phyloP scores from a whole-genome alignment of 371 early-diverging fungal species.

The Rhizopus stolonifer region DNA sequence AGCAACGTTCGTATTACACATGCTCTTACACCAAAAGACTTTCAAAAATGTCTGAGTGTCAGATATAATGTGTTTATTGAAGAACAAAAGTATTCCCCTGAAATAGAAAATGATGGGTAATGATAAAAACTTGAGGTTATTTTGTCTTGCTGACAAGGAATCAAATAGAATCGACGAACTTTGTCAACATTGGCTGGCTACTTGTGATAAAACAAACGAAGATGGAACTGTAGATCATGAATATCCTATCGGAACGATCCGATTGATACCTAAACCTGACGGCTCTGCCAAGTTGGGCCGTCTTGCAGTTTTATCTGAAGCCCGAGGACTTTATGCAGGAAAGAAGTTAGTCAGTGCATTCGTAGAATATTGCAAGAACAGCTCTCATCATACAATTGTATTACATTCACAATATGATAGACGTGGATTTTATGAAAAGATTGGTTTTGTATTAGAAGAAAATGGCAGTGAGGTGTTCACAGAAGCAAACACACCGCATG shows the following conservation, averaged over 20 bases:
- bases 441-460: constrained; percentile 39
- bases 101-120: constrained; percentile 42
- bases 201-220: constrained; percentile 18
- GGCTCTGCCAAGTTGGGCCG: constrained; percentile 43
- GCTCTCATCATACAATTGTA: constrained; percentile 23
- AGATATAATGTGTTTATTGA: neutral
- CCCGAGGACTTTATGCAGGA: constrained; percentile 39
- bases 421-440: constrained; percentile 44
- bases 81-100: constrained; percentile 15
- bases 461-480: constrained; percentile 37
- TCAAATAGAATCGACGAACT: constrained; percentile 23
- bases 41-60: neutral
- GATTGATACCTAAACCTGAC: constrained; percentile 26
- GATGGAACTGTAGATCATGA: constrained; percentile 7
- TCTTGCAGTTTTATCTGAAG: constrained; percentile 34
- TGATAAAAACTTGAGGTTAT: neutral
- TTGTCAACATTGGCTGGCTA: constrained; percentile 36
- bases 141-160: neutral
- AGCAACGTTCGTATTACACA: neutral
- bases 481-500: constrained; percentile 45
- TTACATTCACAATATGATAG: constrained; percentile 42
- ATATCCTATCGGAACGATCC: constrained; percentile 37
- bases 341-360: constrained; percentile 25
- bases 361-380: constrained; percentile 21
- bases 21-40: neutral